These are phyloP conservation scores for Nakazawaea siamensis DNA, from an alignment of 805 yeast species.

Conservation along the genomic window DNA sequence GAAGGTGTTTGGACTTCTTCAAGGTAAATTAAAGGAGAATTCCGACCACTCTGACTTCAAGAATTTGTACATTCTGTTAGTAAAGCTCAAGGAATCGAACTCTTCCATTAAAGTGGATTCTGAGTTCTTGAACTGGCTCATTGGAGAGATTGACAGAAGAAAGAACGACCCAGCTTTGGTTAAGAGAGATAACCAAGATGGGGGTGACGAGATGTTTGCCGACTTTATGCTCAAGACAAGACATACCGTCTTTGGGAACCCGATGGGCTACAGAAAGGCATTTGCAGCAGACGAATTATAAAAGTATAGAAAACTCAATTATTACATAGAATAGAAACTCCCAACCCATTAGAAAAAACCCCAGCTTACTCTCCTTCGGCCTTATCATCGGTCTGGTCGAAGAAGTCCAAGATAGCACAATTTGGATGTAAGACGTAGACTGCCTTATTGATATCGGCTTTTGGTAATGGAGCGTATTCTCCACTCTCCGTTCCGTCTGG, in stretches of 20 bases:
- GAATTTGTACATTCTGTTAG: conserved; percentile 30
- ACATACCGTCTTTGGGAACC: conserved; percentile 73
- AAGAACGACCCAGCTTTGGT: conserved; percentile 13
- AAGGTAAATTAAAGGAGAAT: conserved; percentile 22
- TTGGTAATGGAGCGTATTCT: conserved; percentile 10
- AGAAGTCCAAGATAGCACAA: conserved; percentile 67
- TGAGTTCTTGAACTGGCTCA: conserved; percentile 59
- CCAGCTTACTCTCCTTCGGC: not conserved
- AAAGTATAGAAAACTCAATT: not conserved
- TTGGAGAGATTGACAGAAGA: conserved; percentile 31
- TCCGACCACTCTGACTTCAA: conserved; percentile 32
- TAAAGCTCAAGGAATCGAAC: conserved; percentile 21
- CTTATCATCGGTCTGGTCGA: conserved; percentile 28
- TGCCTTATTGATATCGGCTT: conserved; percentile 21
- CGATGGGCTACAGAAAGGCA: conserved; percentile 58
- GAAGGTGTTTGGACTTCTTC: conserved; percentile 28
- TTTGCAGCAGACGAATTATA: conserved; percentile 39
- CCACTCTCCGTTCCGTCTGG: conserved; percentile 13
- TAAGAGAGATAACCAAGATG: conserved; percentile 17
- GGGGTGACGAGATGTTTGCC: conserved; percentile 17
- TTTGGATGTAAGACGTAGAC: conserved; percentile 69
- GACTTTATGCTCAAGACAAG: conserved; percentile 27
- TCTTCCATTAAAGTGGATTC: conserved; percentile 23
- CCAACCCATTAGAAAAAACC: not conserved
- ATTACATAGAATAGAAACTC: not conserved